Evolutionary conservation across 305 asterid species (phyloP), one percentile per base, ranked within the genome.

Genomic region (Fraxinus albicans): DNA sequence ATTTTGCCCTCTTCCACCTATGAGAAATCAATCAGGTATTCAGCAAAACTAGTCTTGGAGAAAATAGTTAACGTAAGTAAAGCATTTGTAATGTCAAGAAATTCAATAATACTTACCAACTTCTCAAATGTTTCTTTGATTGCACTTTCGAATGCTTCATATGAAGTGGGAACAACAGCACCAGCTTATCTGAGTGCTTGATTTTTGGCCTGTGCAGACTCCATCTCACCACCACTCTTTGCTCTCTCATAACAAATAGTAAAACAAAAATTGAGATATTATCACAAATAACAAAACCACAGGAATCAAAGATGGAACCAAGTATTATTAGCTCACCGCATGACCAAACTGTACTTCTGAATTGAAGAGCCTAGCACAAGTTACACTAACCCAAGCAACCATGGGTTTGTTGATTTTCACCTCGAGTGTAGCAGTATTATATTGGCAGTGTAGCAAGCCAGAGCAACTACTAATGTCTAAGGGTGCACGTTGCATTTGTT

Each of bases 321-420:
- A 63, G 63, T 55, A 76, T 81, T 35, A 79, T 69, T 77, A 72
- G 85, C 97, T 92, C 90, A 96, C 98, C 91, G 99, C 99, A 85
- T 96, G 99, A 86, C 99, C 99, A 87, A 96, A 96, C 88, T 96
- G 99, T 44, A 96, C 98, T 94, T 96, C 99, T 40, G 99, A 96
- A 88, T 94, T 96, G 92, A 96, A 96, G 87, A 96, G 98, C 17
- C 80, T 93, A 42, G 98, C 99, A 77, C 99, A 96, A 77, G 99
- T 96, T 86, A 98, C 99, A 87, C 99, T 96, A 83, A 96, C 99
- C 99, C 99, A 96, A 81, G 98, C 99, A 80, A 91, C 98, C 58
- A 96, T 98, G 21, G 99, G 99, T 84, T 94, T 96, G 89, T 84
- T 93, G 85, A 96, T 94, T 82, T 92, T 96, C 80, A 98, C 99